Evolutionary conservation across 164 flowering plant species (phyloP), one percentile per base, ranked within the genome.

Genomic region (Nymphaea thermarum): DNA sequence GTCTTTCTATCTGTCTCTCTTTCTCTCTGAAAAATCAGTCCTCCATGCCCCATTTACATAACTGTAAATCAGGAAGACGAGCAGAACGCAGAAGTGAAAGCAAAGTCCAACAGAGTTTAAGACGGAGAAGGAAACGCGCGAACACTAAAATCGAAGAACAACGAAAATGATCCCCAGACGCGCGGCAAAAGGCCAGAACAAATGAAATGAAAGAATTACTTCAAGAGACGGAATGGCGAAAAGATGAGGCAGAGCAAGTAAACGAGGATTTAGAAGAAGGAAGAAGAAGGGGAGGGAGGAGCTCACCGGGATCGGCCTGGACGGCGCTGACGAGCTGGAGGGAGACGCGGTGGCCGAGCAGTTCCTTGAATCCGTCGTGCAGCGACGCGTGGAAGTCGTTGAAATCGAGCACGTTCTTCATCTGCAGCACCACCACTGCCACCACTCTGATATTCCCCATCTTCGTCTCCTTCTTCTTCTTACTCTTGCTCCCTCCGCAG

Each of bases 381-480:
- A 85, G 0, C 8, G 85, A 79, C 0, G 85, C 87, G 18, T 72
- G 65, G 44, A 87, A 70, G 65, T 86, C 89, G 16, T 82, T 81
- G 70, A 86, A 74, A 71, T 84, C 91, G 75, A 88, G 66, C 10
- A 83, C 82, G 42, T 81, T 85, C 81, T 85, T 88, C 87, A 86
- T 90, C 90, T 82, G 83, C 82, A 90, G 44, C 74, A 85, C 86
- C 60, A 84, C 89, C 3, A 68, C 71, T n/a, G 89, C 96, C 59
- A 77, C 77, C 63, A 61, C 41, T 55, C 36, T 25, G 11, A 10
- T 45, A 5, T 45, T 45, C 53, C 53, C 53, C 17, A 90, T 68
- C 76, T 75, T 78, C 72, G 42, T 66, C 7, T 11, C 36, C 68
- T 68, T 60, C 10, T 43, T 45, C 53, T 43, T 11, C 12, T 43